phyloP scores from a whole-genome alignment of 2,329 filamentous ascomycete genomes.

The Tolypocladium amazonense region DNA sequence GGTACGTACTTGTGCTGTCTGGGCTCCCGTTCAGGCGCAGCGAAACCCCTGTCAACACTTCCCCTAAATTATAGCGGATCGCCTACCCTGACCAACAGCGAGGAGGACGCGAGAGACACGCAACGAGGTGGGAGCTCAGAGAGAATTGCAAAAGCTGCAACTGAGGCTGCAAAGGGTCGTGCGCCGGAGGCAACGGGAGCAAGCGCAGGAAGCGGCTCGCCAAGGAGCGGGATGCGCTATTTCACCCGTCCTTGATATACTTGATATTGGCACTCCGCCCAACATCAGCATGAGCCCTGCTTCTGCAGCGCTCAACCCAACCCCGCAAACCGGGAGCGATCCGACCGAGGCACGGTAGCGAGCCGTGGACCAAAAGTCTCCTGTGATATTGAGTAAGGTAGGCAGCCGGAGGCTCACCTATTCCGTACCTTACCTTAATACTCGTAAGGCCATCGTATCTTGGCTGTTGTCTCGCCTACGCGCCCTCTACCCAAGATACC shows the following conservation, averaged over 20 bases:
- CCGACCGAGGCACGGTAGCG: not conserved
- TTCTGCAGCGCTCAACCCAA: not conserved
- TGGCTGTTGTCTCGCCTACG: not conserved
- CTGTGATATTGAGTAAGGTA: not conserved
- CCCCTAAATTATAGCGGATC: not conserved
- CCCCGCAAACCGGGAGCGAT: not conserved
- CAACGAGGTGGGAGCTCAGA: too few species aligned
- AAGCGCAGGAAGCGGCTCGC: not conserved
- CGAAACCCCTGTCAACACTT: not conserved
- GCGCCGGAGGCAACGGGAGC: not conserved
- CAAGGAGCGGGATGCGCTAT: not conserved
- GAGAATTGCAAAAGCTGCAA: not conserved
- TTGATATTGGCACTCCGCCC: not conserved
- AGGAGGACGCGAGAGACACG: too few species aligned
- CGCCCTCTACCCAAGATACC: not conserved
- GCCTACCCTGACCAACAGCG: not conserved
- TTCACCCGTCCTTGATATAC: not conserved
- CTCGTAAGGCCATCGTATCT: not conserved
- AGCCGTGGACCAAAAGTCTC: not conserved
- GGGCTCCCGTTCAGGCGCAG: not conserved
- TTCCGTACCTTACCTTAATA: too few species aligned
- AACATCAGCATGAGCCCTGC: not conserved
- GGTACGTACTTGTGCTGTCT: not conserved
- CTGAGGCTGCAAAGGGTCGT: not conserved
- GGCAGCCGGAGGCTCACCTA: not conserved